These are phyloP conservation scores for Penicillium pulvis DNA, from an alignment of 495 filamentous ascomycete species.

Conservation along the genomic window DNA sequence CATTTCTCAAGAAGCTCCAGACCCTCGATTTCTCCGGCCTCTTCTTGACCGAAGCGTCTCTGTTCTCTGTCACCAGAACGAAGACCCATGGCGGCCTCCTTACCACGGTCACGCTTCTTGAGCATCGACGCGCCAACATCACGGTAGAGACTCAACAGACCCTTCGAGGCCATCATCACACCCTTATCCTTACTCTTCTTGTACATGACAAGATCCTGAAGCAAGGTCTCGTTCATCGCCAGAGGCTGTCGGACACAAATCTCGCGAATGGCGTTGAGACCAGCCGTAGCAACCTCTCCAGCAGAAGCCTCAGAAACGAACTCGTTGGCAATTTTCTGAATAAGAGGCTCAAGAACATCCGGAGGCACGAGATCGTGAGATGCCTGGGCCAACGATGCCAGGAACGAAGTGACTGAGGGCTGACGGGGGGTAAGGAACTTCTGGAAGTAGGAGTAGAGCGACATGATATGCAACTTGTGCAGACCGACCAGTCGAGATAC, in stretches of 20 bases:
- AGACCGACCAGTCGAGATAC: conserved; percentile 89
- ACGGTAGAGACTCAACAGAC: conserved; percentile 84
- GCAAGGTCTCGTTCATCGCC: conserved; percentile 89
- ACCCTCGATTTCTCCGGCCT: conserved; percentile 83
- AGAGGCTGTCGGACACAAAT: conserved; percentile 90
- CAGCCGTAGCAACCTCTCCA: conserved; percentile 86
- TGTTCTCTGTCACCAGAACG: conserved; percentile 67
- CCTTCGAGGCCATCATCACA: conserved; percentile 94
- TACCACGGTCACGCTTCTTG: conserved; percentile 86
- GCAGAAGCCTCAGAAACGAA: conserved; percentile 96
- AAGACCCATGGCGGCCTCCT: conserved; percentile 85
- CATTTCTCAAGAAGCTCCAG: conserved; percentile 88
- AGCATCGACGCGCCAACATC: conserved; percentile 89
- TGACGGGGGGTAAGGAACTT: conserved; percentile 88
- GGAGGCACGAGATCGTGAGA: conserved; percentile 91
- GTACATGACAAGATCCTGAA: conserved; percentile 97
- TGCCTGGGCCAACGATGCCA: conserved; percentile 89
- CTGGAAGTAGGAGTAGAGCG: conserved; percentile 84
- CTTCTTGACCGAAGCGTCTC: conserved; percentile 76
- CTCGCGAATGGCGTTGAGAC: conserved; percentile 92
- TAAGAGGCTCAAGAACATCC: conserved; percentile 85
- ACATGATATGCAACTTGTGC: conserved; percentile 84
- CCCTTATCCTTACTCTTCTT: conserved; percentile 97
- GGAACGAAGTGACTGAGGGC: conserved; percentile 88
- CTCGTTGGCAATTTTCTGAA: conserved; percentile 96